These are phyloP conservation scores for Candida pseudoglaebosa DNA, from an alignment of 805 yeast genomes.

Conservation along the genomic window DNA sequence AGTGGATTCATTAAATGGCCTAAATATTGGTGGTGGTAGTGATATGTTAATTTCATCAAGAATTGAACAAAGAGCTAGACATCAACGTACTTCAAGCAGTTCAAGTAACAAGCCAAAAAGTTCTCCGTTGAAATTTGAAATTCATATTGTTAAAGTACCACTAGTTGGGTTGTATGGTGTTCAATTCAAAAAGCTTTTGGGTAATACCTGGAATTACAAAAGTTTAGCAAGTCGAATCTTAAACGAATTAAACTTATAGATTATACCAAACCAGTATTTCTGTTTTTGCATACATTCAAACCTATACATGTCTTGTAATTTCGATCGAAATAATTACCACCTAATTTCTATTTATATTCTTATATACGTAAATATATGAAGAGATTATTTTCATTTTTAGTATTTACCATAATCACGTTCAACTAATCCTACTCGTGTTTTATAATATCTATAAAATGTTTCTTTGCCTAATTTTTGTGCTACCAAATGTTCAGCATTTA, in stretches of 20 bases:
- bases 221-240: slow-evolving; percentile 83
- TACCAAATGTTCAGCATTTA: slow-evolving; percentile 12
- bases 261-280: background rate
- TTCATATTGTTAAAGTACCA: slow-evolving; percentile 89
- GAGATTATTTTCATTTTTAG: background rate
- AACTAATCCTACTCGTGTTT: slow-evolving; percentile 12
- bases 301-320: background rate
- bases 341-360: background rate
- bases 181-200: slow-evolving; percentile 88
- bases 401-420: slow-evolving; percentile 10
- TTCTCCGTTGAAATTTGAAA: slow-evolving; percentile 79
- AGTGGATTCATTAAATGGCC: slow-evolving; percentile 51
- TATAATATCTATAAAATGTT: slow-evolving; percentile 10
- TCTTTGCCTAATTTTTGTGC: slow-evolving; percentile 13
- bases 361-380: background rate
- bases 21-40: slow-evolving; percentile 45
- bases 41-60: slow-evolving; percentile 62
- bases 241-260: slow-evolving; percentile 58
- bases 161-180: slow-evolving; percentile 88
- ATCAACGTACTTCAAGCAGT: slow-evolving; percentile 28
- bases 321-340: background rate
- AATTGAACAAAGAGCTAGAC: slow-evolving; percentile 47
- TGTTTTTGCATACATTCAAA: background rate
- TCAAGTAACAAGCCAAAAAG: slow-evolving; percentile 21
- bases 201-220: slow-evolving; percentile 94